Base-by-base conservation (phyloP, 1,139 yeast genomes). In the Magnusiomyces fungicola region DNA sequence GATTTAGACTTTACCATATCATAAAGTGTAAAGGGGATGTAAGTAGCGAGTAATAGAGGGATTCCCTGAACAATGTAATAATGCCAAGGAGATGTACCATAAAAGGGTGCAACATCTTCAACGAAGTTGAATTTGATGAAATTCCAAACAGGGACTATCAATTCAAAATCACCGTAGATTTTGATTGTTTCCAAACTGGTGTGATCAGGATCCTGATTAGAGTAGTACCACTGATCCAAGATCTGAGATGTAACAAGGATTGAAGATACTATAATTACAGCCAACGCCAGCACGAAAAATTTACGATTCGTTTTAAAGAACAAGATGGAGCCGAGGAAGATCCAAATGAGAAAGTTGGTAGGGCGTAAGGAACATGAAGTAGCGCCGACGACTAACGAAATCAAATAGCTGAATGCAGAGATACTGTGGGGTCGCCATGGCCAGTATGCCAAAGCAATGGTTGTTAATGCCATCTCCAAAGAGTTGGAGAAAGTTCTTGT, bases 401-500 rank as follows among this genome's bases (percentile, higher is more conserved):
- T 45, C 56, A 50, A 39, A 27, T 50, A 60, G n/a, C 53, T 46
- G 16, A 48, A 16, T 27, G 27, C 45, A 14, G 50, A 45, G 24
- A 57, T 42, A 21, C 27, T 44, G 3, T 34, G 38, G 21, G 55
- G 47, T 32, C 70, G 64, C 82, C 86, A 78, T 6, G 89, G 84
- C 96, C 96, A 87, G 60, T 72, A 76, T 19, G 77, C 72, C 49
- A 90, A 69, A 0, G 90, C 92, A n/a, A 79, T 66, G 0, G 82
- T 72, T 0, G 94, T 86, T 50, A 90, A 62, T 1, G 77, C 73
- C 73, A 84, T 76, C 64, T 94, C 99, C 47, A 89, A 70, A 23
- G 85, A 79, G 61, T 92, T 94, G 47, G 95, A 80, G 63, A 94
- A 94, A 1, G 96, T 83, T 55, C 99, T 72, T 1, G 96, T 82